Evolutionary conservation across 2,329 filamentous ascomycete genomes (phyloP), one percentile per base, ranked within the genome.

Genomic region (Paecilomyces variotii): DNA sequence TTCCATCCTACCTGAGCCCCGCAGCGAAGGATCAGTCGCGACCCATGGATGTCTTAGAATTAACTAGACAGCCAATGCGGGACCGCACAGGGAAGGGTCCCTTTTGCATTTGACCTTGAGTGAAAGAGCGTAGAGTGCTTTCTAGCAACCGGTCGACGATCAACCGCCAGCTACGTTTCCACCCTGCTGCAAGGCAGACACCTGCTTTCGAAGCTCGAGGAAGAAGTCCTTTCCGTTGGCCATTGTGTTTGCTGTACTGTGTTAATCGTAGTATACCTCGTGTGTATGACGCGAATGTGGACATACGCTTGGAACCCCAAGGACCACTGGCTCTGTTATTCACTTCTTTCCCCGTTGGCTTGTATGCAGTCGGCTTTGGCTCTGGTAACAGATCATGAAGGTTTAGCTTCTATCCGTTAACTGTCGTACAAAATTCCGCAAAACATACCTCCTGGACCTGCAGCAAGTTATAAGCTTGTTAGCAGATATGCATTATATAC

Each of bases 221-320:
- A 78, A 79, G 67, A 80, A 80, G 60, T 79, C 78, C 65, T 77
- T 79, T 7, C 77, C 77, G 59, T 74, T 79, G 3, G 72, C 74
- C 78, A 79, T 79, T 1, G 71, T 70, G 59, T 79, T 79, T 35
- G 77, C 78, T 80, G 59, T 25, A 53, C 4, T 56, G 30, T 54
- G 55, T 66, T 55, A 64, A 57, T 25, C 26, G 50, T 14, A 39
- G 56, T 19, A 27, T 19, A 50, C 56, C 30, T n/a, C 27, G 50
- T 6, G 34, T 28, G 24, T 39, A 58, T 11, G 25, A 49, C 27
- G 34, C 28, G 11, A 19, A 7, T 32, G 27, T 24, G 11, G 56
- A 67, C 72, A 60, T 74, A 79, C 78, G 67, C 63, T 78, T 79
- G 24, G 72, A 67, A 9, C 70, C 76, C 76, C 77, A 79, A 27